phyloP scores from a whole-genome alignment of 2,329 filamentous ascomycete genomes.

The Magnaporthales sp. region DNA sequence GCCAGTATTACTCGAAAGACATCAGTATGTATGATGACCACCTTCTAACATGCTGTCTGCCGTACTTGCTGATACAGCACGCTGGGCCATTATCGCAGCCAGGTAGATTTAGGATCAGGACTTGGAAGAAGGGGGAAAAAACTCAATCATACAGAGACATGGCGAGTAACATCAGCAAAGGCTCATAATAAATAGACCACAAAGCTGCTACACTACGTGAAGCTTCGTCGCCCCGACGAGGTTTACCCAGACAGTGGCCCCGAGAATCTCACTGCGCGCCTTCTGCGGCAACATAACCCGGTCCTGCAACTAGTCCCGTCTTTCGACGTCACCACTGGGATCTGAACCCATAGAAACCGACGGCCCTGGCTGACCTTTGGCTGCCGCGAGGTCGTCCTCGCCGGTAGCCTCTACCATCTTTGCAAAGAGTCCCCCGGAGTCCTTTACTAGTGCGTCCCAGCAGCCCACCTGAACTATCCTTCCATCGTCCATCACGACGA shows the following conservation, averaged over 20 bases:
- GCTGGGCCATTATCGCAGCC: no score
- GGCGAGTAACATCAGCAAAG: not conserved
- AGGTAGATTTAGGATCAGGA: no score
- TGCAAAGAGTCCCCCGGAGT: conserved; percentile 35
- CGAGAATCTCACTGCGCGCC: no score
- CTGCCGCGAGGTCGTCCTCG: not conserved
- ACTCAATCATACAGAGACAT: not conserved
- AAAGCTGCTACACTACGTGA: not conserved
- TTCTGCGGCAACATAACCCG: no score
- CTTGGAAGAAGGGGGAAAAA: not conserved
- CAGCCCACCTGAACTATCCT: conserved; percentile 42
- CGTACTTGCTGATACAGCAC: no score
- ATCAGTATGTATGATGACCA: no score
- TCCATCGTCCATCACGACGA: conserved; percentile 48
- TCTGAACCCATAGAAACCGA: not conserved
- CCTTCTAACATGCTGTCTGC: no score
- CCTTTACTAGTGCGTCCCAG: conserved; percentile 35
- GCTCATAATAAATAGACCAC: not conserved
- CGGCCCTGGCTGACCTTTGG: not conserved
- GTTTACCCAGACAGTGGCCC: not conserved
- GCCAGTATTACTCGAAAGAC: no score
- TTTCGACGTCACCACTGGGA: not conserved
- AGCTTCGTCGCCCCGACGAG: not conserved
- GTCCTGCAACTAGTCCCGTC: no score
- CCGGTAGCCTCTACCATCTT: conserved; percentile 36